Evolutionary conservation across 768 basidiomycete genomes (phyloP).

Genomic region (Tulasnella sp.): DNA sequence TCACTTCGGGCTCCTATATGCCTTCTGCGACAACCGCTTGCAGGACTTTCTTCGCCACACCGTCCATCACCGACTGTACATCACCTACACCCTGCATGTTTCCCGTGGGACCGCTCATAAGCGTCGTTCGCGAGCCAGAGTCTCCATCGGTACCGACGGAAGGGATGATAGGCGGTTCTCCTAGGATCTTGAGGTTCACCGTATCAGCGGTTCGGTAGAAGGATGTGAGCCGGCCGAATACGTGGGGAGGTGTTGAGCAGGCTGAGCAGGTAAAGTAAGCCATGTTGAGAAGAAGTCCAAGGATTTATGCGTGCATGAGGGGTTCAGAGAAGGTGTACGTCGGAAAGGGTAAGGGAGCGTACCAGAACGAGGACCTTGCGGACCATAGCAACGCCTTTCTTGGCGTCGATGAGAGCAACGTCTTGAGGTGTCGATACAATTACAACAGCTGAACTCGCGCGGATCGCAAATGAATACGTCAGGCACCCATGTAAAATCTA

Average conservation of each 20-base stretch:
- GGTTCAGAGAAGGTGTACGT: neutral
- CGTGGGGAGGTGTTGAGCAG: conserved; percentile 53
- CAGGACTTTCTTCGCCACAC: conserved; percentile 26
- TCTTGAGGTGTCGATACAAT: conserved; percentile 95
- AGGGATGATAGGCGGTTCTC: conserved; percentile 71
- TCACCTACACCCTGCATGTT: conserved; percentile 14
- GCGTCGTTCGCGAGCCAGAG: conserved; percentile 51
- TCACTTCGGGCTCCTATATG: too few relatives aligned
- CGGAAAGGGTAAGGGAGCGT: conserved; percentile 30
- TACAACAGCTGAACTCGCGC: conserved; percentile 64
- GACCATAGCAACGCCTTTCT: conserved; percentile 90
- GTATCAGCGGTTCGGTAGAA: conserved; percentile 54
- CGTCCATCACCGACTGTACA: conserved; percentile 30
- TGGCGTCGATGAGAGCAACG: conserved; percentile 82
- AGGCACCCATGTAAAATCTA: neutral
- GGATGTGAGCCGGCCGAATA: conserved; percentile 60
- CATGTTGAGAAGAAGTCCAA: conserved; percentile 82
- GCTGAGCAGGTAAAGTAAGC: conserved; percentile 71
- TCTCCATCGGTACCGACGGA: conserved; percentile 69
- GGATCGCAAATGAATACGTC: neutral
- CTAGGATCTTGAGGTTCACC: conserved; percentile 65
- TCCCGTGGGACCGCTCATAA: too few relatives aligned
- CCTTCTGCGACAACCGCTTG: too few relatives aligned
- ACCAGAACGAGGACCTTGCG: conserved; percentile 83
- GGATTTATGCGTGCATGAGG: conserved; percentile 46